phyloP scores from a whole-genome alignment of 1,284 basidiomycete species.

The Puccinia coronata region DNA sequence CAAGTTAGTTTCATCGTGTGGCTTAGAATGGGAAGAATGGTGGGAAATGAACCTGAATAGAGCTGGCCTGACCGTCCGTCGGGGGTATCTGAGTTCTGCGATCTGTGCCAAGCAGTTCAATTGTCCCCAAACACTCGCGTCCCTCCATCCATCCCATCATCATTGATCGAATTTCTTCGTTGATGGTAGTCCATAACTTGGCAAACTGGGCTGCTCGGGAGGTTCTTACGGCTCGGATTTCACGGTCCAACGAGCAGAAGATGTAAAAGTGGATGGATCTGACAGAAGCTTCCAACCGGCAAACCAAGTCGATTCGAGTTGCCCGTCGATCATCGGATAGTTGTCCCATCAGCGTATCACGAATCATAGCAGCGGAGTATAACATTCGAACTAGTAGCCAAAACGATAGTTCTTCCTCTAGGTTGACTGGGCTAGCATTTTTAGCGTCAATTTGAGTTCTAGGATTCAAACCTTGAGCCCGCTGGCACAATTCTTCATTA shows the following conservation, averaged over 20 bases:
- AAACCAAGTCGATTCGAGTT: conserved; percentile 28
- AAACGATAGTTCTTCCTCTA: conserved; percentile 46
- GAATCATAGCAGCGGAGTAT: conserved; percentile 34
- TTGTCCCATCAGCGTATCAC: conserved; percentile 7
- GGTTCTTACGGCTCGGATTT: conserved; percentile 22
- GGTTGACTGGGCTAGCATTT: neutral
- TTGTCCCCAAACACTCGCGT: neutral
- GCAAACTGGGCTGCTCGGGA: conserved; percentile 37
- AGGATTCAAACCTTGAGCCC: conserved; percentile 22
- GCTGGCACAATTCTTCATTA: conserved; percentile 21
- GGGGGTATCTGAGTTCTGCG: conserved; percentile 45
- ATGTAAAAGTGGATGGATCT: conserved; percentile 37
- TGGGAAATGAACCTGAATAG: conserved; percentile 9
- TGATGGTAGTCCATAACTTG: conserved; percentile 42
- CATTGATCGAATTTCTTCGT: conserved; percentile 47
- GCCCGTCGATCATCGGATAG: conserved; percentile 16
- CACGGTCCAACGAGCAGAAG: conserved; percentile 37
- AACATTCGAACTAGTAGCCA: conserved; percentile 41
- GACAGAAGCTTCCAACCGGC: conserved; percentile 26
- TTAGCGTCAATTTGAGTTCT: conserved; percentile 5
- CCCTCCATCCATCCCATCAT: conserved; percentile 21
- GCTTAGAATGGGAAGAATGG: neutral
- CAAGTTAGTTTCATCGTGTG: conserved; percentile 1
- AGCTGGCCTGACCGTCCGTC: conserved; percentile 5
- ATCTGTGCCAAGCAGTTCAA: conserved; percentile 39